A percentile compares a stretch with the other conserved stretches of the same genome.
Evolutionary conservation across 1,284 basidiomycete species (phyloP).

Genomic region (Rugosomyces carneus): DNA sequence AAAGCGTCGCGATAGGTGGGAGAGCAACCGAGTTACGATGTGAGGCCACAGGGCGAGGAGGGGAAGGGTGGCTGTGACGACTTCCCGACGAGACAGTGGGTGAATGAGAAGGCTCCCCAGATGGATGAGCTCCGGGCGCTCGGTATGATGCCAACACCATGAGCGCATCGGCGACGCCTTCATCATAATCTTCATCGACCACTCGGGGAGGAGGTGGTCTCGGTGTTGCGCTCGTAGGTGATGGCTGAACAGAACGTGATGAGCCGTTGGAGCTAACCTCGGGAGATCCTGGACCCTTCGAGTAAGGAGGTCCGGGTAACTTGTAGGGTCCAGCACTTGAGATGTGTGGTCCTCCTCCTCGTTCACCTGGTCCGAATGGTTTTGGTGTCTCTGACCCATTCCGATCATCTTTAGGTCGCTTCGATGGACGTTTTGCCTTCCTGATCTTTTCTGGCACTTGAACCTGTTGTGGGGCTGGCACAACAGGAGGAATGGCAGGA

Average conservation of each 20-base stretch:
- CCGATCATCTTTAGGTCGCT: constrained; percentile 33
- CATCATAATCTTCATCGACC: constrained; percentile 81
- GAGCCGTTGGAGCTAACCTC: constrained; percentile 59
- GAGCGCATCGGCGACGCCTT: constrained; percentile 62
- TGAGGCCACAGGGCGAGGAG: constrained; percentile 36
- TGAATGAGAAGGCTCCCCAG: constrained; percentile 35
- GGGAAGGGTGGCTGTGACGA: constrained; percentile 42
- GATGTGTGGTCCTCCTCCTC: constrained; percentile 16
- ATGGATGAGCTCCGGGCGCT: constrained; percentile 27
- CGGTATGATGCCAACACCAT: constrained; percentile 49
- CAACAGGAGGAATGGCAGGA: constrained; percentile 17
- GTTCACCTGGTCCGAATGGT: constrained; percentile 21
- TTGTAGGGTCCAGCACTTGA: constrained; percentile 20
- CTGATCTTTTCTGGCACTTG: constrained; percentile 27
- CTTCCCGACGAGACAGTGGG: constrained; percentile 49
- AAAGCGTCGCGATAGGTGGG: constrained; percentile 62
- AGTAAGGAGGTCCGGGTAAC: constrained; percentile 18
- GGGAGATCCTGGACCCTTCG: constrained; percentile 43
- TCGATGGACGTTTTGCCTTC: constrained; percentile 28
- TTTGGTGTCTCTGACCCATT: constrained; percentile 30
- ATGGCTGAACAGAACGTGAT: constrained; percentile 56
- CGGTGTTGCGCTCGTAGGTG: constrained; percentile 55
- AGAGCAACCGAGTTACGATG: constrained; percentile 52
- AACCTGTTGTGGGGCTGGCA: constrained; percentile 22
- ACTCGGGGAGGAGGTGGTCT: constrained; percentile 53